These are phyloP conservation scores for Kluyveromyces sp. DNA, from an alignment of 1,139 yeast genomes.

Conservation along the genomic window DNA sequence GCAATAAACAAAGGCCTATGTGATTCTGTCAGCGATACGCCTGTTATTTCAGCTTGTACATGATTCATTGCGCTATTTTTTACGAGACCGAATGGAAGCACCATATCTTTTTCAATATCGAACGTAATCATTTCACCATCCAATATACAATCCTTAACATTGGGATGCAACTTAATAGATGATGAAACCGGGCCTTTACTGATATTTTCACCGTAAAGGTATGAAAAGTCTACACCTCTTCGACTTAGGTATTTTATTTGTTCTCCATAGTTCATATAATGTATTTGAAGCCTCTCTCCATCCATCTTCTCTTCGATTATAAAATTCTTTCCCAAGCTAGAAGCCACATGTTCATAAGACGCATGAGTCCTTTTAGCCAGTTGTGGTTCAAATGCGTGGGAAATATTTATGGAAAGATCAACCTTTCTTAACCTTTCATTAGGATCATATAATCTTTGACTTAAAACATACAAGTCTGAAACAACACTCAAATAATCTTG, in stretches of 20 bases:
- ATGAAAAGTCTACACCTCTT: conserved; percentile 64
- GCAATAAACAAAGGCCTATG: conserved; percentile 56
- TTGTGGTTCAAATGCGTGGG: conserved; percentile 64
- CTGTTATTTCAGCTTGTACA: conserved; percentile 35
- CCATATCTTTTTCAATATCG: conserved; percentile 51
- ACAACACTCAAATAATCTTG: conserved; percentile 56
- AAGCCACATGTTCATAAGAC: conserved; percentile 43
- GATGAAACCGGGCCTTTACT: conserved; percentile 53
- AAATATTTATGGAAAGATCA: conserved; percentile 42
- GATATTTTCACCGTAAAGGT: conserved; percentile 59
- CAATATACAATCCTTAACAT: conserved; percentile 44
- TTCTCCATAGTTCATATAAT: conserved; percentile 37
- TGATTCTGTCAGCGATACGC: conserved; percentile 14
- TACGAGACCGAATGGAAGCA: conserved; percentile 75
- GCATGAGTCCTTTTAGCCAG: conserved; percentile 47
- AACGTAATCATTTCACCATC: conserved; percentile 96
- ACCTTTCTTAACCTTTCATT: conserved; percentile 35
- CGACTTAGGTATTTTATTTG: conserved; percentile 59
- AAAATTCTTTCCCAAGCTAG: conserved; percentile 43
- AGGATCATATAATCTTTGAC: conserved; percentile 52
- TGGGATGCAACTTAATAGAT: conserved; percentile 39
- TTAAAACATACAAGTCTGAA: conserved; percentile 54
- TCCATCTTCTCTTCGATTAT: conserved; percentile 87
- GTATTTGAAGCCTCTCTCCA: conserved; percentile 83
- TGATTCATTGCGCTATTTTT: conserved; percentile 55